A percentile compares a stretch with the other conserved stretches of the same genome.
Evolutionary conservation across 805 yeast genomes (phyloP).

Genomic region (Wickerhamiella slavikovae): DNA sequence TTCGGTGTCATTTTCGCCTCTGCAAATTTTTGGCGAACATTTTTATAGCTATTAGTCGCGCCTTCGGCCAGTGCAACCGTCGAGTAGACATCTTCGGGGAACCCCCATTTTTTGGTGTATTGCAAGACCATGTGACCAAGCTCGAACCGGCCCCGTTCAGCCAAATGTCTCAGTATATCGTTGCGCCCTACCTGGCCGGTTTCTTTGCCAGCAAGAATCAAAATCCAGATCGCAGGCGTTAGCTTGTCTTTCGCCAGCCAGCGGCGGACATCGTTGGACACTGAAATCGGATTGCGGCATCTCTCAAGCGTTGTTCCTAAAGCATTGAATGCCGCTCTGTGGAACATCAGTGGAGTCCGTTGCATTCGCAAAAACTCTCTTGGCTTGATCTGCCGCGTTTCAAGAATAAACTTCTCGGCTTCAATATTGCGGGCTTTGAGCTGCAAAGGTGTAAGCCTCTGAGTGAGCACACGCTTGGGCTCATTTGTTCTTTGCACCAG

Average conservation of each 20-base stretch:
- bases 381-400: too few relatives aligned
- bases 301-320: conserved; percentile 8
- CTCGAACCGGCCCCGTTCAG: conserved; percentile 1
- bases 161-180: conserved; percentile 9
- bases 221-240: conserved; percentile 11
- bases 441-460: too few relatives aligned
- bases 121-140: conserved; percentile 5
- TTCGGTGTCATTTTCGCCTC: conserved; percentile 1
- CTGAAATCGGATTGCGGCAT: conserved; percentile 8
- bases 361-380: too few relatives aligned
- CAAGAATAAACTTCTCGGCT: too few relatives aligned
- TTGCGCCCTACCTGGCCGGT: conserved; percentile 10
- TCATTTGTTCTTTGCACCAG: too few relatives aligned
- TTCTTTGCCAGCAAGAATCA: conserved; percentile 10
- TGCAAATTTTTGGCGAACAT: conserved; percentile 9
- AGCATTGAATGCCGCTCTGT: conserved; percentile 5
- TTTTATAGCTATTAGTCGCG: conserved; percentile 4
- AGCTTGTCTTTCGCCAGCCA: conserved; percentile 11
- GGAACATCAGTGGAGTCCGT: too few relatives aligned
- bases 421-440: too few relatives aligned
- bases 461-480: too few relatives aligned
- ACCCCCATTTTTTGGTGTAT: conserved; percentile 14
- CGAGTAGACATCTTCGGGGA: conserved; percentile 7
- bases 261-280: conserved; percentile 8
- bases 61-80: conserved; percentile 6